phyloP scores from a whole-genome alignment of 208 protist genomes.

The Tritrichomonas foetus region DNA sequence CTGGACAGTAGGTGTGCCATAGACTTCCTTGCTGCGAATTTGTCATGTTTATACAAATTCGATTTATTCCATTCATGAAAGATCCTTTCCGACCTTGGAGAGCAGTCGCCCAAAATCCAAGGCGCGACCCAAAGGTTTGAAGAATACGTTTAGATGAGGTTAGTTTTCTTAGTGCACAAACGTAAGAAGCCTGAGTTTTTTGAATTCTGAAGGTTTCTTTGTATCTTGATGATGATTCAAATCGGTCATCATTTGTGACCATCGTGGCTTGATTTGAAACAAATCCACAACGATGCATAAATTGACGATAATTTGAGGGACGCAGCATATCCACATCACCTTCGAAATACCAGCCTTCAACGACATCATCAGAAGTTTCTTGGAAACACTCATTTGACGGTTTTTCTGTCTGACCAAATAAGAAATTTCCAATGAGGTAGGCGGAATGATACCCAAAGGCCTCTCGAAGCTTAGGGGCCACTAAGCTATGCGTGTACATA shows the following conservation, averaged over 20 bases:
- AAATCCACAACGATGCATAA: background rate
- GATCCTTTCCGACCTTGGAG: background rate
- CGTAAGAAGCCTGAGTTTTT: background rate
- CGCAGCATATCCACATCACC: background rate
- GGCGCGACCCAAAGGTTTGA: background rate
- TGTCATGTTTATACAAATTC: background rate
- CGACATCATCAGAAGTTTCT: too few species aligned
- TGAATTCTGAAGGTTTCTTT: too few species aligned
- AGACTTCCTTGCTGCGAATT: background rate
- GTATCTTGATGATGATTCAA: background rate
- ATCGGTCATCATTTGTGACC: background rate
- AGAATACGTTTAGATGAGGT: background rate
- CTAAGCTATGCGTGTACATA: background rate
- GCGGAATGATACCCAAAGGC: slow-evolving; percentile 19
- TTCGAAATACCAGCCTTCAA: background rate
- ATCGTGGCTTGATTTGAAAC: background rate
- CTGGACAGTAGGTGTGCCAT: slow-evolving; percentile 5
- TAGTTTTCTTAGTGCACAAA: slow-evolving; percentile 1
- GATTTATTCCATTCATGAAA: background rate
- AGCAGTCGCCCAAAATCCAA: background rate
- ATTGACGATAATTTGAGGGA: background rate
- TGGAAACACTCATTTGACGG: background rate
- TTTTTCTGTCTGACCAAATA: background rate
- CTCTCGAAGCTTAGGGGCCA: background rate
- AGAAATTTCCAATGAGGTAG: background rate